Base-by-base conservation (phyloP, 352 stramenopile species). In the Globisporangium mamillatum region DNA sequence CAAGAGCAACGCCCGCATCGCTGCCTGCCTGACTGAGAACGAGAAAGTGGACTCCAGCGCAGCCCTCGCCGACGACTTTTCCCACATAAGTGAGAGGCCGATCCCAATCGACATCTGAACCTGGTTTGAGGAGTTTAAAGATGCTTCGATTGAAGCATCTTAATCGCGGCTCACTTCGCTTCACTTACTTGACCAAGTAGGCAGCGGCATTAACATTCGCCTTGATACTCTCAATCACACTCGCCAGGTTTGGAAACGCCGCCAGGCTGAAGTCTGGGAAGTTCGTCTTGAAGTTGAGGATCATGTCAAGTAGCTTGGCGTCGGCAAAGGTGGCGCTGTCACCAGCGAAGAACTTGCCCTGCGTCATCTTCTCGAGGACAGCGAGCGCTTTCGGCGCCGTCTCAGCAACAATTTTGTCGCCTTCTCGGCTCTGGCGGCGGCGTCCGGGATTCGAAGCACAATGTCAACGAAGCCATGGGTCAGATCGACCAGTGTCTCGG, bases 261-360 rank as follows among this genome's bases (percentile, higher is more conserved):
- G 50, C 48, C 2, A 74, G 14, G 9, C 67, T 59, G 58, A 79
- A 77, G 8, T 64, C 63, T 10, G 58, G 53, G 27, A 69, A 75
- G 18, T 60, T 68, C 55, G 67, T 56, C 57, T 25, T 53, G 46
- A 34, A 87, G 46, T 83, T 83, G 34, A 75, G 41, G 22, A 81
- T 38, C 27, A 78, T 46, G 64, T 86, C 74, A 56, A 87, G 84
- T 16, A 87, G 22, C 32, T 77, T 64, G 2, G 88, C 64, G 46
- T 88, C 82, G 0, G 69, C 80, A 14, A 75, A 65, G 14, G 73
- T 77, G 16, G 65, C 32, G 55, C 80, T 58, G 24, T 58, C 69
- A 41, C 75, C 79, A 25, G 75, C 48, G 32, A 90, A 76, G 66
- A 72, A 88, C 50, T 73, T 48, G 24, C 76, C 80, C 27, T 65